Percentiles rank a stretch among this genome's conserved stretches.
Evolutionary conservation across 768 basidiomycete species (phyloP).

Genomic region (Crepidotus variabilis): DNA sequence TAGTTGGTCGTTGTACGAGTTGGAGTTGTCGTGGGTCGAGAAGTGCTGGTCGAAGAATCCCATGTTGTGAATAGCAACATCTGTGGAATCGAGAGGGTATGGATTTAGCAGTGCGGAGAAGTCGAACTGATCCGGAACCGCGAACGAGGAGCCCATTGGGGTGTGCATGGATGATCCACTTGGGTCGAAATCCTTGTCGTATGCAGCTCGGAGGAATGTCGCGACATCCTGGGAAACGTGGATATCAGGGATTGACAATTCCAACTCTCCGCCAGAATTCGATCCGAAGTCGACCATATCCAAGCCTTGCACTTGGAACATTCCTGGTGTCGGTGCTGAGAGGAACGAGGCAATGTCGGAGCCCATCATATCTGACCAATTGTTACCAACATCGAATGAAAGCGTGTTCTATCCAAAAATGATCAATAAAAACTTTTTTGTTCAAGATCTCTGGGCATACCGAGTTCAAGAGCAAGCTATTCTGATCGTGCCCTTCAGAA

Average conservation of each 20-base stretch:
- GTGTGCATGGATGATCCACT: not conserved
- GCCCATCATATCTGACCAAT: conserved; percentile 6
- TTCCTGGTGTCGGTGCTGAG: conserved; percentile 25
- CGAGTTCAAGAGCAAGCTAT: not conserved
- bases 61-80: not conserved
- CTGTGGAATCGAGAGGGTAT: conserved; percentile 1
- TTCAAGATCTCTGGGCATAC: not conserved
- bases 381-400: conserved; percentile 1
- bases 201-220: conserved; percentile 8
- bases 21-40: conserved; percentile 11
- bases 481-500: not conserved
- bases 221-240: not conserved
- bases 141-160: not conserved
- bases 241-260: conserved; percentile 29
- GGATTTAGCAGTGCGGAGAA: conserved; percentile 5
- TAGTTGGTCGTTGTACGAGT: conserved; percentile 4
- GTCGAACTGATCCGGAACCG: conserved; percentile 2
- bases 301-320: conserved; percentile 33
- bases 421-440: conserved; percentile 7
- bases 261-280: conserved; percentile 33
- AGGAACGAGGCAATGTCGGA: conserved; percentile 24
- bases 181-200: conserved; percentile 3
- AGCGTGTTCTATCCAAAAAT: conserved; percentile 3
- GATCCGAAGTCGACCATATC: conserved; percentile 24
- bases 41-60: conserved; percentile 1